Evolutionary conservation across 805 yeast genomes (phyloP).

Genomic region (Candida insectorum): DNA sequence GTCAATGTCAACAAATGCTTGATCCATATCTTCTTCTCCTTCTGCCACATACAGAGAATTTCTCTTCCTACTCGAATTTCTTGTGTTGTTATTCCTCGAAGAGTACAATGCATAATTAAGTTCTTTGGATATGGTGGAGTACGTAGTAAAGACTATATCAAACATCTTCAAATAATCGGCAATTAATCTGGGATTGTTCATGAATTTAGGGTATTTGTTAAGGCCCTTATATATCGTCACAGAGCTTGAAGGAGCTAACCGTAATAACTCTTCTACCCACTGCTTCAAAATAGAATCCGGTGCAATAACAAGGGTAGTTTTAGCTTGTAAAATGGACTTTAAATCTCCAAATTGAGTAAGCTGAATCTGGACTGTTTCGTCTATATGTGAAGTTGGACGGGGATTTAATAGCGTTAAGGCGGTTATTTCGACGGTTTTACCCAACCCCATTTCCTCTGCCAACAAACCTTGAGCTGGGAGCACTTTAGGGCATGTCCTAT

Average conservation of each 20-base stretch:
- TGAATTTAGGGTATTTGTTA: constrained; percentile 21
- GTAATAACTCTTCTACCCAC: constrained; percentile 75
- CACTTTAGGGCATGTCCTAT: constrained; percentile 16
- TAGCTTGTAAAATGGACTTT: constrained; percentile 47
- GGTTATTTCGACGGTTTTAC: constrained; percentile 86
- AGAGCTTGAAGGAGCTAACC: constrained; percentile 55
- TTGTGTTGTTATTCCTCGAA: constrained; percentile 50
- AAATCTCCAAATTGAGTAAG: constrained; percentile 36
- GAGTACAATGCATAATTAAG: constrained; percentile 75
- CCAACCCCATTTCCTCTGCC: constrained; percentile 97
- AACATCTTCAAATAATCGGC: constrained; percentile 54
- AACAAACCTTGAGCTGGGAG: constrained; percentile 63
- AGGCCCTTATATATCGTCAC: constrained; percentile 65
- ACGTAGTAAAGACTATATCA: constrained; percentile 82
- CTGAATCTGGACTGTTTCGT: constrained; percentile 24
- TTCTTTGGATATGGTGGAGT: constrained; percentile 67
- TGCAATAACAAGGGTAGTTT: constrained; percentile 77
- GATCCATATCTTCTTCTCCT: constrained; percentile 2
- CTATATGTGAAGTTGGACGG: constrained; percentile 39
- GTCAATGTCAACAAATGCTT: neutral
- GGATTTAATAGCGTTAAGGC: constrained; percentile 62
- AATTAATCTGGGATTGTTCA: constrained; percentile 36
- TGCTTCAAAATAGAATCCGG: constrained; percentile 83
- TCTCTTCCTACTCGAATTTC: constrained; percentile 27
- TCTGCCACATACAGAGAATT: constrained; percentile 10